Evolutionary conservation across 2,329 filamentous ascomycete genomes (phyloP).

Genomic region (Pseudogymnoascus sp.): DNA sequence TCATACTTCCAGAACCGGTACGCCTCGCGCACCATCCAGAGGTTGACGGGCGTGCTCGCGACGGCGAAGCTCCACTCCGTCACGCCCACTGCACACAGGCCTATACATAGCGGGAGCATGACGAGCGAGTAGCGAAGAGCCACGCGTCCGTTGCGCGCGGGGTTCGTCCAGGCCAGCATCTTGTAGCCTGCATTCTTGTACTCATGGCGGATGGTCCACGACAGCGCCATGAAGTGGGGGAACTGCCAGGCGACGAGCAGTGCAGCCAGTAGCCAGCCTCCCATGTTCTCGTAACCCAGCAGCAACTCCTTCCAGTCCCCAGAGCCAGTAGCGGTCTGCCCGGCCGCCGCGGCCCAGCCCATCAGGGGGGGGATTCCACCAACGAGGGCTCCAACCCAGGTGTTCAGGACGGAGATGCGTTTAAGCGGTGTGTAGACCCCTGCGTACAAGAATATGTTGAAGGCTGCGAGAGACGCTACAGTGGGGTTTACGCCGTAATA

Average conservation of each 20-base stretch:
- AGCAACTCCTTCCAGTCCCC: slow-evolving; percentile 73
- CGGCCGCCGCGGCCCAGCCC: slow-evolving; percentile 94
- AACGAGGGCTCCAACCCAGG: slow-evolving; percentile 88
- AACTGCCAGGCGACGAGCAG: slow-evolving; percentile 96
- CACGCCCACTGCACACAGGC: slow-evolving; percentile 68
- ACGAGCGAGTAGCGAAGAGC: slow-evolving; percentile 77
- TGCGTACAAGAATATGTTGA: slow-evolving; percentile 85
- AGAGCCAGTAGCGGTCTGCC: slow-evolving; percentile 70
- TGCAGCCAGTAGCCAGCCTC: slow-evolving; percentile 81
- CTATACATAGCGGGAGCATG: slow-evolving; percentile 81
- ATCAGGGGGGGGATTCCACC: slow-evolving; percentile 92
- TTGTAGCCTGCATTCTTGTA: slow-evolving; percentile 65
- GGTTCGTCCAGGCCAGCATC: slow-evolving; percentile 82
- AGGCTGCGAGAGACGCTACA: slow-evolving; percentile 72
- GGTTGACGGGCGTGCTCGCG: slow-evolving; percentile 74
- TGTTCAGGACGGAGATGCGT: slow-evolving; percentile 77
- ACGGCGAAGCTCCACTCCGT: slow-evolving; percentile 80
- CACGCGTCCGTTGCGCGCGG: slow-evolving; percentile 75
- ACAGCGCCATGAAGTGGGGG: slow-evolving; percentile 93
- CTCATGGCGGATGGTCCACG: slow-evolving; percentile 81
- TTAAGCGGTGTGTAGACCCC: slow-evolving; percentile 91
- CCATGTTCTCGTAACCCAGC: slow-evolving; percentile 59
- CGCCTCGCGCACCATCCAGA: slow-evolving; percentile 76
- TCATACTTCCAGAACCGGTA: slow-evolving; percentile 72
- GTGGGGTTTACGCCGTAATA: slow-evolving; percentile 93